Evolutionary conservation across 2,329 filamentous ascomycete species (phyloP), one percentile per base, ranked within the genome.

Genomic region (Aspergillus sp.): DNA sequence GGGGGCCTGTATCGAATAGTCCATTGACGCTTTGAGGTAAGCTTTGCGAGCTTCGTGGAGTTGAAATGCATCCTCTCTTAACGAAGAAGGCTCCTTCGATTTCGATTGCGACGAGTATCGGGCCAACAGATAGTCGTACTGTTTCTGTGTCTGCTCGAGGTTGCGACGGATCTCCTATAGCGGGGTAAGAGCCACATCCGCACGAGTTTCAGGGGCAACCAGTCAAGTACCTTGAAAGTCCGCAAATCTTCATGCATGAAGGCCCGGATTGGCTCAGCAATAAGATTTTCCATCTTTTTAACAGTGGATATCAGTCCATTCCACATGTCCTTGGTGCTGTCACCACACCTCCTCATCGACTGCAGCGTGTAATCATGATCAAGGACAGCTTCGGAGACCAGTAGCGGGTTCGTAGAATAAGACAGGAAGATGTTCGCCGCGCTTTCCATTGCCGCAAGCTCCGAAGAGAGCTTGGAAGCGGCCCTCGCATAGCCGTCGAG

Each of bases 311-410:
- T 78, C 23, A 92, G 84, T 65, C 89, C 88, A 65, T 85, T 85
- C 92, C 92, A 97, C 81, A 92, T 93, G 72, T 97, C 93, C 69
- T 89, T 88, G 57, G 92, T 89, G 5, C 91, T 91, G 66, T 99
- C 94, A 17, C 89, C 90, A 72, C 93, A 90, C 59, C 91, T 86
- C 76, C 90, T 91, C 75, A 98, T 85, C 15, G 93, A 92, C 63
- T 97, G 82, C 51, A 96, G 82, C 0, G 93, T 95, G 76, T 98
- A 98, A 78, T 99, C 95, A 78, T 96, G 92, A 74, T 99, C 95
- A 72, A 99, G 83, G 56, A 94, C 85, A 57, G 90, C 89, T 76
- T 97, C 93, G 61, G 90, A 91, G 58, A 92, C 83, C 58, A 88
- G 85, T 21, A 85, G 76, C 4, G 90, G 89, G 25, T 91, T 91